Percentiles rank a stretch among this genome's conserved stretches.
Evolutionary conservation across 1,139 yeast genomes (phyloP).

Genomic region (Geotrichum phurueaensis): DNA sequence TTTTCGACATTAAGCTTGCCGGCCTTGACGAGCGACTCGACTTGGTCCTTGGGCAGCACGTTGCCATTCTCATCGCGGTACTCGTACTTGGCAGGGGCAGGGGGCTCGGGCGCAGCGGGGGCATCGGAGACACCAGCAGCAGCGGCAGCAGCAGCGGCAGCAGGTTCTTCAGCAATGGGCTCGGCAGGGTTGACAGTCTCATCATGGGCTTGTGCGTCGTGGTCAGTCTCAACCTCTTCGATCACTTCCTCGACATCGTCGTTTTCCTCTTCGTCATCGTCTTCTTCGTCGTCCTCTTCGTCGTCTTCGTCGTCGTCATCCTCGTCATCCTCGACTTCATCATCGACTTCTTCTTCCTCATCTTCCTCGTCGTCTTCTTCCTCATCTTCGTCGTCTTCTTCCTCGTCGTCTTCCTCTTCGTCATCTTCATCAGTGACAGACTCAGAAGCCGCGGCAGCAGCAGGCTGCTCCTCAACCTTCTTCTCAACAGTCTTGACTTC

Average conservation of each 20-base stretch:
- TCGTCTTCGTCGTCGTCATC: conserved; percentile 7
- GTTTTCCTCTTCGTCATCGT: conserved; percentile 9
- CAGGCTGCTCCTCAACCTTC: conserved; percentile 26
- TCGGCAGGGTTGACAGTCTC: neutral
- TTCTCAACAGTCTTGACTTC: conserved; percentile 31
- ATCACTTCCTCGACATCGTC: conserved; percentile 2
- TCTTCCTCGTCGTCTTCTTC: conserved; percentile 7
- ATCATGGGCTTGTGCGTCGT: conserved; percentile 8
- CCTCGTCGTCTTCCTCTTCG: conserved; percentile 11
- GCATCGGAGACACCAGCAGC: conserved; percentile 10
- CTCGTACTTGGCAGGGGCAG: conserved; percentile 20
- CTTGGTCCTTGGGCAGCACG: conserved; percentile 29
- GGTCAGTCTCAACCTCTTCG: conserved; percentile 5
- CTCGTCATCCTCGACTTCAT: conserved; percentile 10
- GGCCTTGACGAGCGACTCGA: conserved; percentile 25
- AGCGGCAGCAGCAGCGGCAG: conserved; percentile 9
- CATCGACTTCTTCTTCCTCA: conserved; percentile 11
- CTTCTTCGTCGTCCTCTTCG: conserved; percentile 8
- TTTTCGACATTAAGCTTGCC: conserved; percentile 24
- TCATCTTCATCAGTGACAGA: conserved; percentile 5
- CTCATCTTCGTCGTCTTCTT: neutral
- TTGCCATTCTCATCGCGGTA: conserved; percentile 35
- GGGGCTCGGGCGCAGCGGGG: conserved; percentile 8
- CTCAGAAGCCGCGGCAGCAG: conserved; percentile 3
- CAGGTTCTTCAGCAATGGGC: conserved; percentile 6